Conservation (phyloP, 345 rosid species). For the Acer yangbiense region DNA sequence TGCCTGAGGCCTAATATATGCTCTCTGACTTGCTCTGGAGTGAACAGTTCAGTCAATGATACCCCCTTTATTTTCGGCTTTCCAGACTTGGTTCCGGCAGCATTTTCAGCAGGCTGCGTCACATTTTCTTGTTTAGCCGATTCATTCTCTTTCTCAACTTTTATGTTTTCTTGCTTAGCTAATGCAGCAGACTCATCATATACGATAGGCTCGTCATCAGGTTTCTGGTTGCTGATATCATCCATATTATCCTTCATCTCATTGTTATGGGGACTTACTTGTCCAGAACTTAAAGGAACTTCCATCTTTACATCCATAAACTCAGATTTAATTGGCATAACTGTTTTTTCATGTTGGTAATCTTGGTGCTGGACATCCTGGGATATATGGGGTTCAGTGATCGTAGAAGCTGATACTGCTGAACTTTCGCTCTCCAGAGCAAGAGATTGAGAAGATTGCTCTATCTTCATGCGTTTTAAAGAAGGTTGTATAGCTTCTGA, state of each 20-base stretch:
- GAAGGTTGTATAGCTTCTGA: slow-evolving; percentile 69
- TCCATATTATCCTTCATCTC: slow-evolving; percentile 55
- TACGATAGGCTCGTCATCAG: slow-evolving; percentile 43
- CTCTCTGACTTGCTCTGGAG: slow-evolving; percentile 95
- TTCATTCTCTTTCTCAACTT: slow-evolving; percentile 58
- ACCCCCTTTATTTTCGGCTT: slow-evolving; percentile 97
- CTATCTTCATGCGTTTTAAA: slow-evolving; percentile 79
- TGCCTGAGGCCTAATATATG: slow-evolving; percentile 94
- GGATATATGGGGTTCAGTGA: slow-evolving; percentile 38
- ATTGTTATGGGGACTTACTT: slow-evolving; percentile 45
- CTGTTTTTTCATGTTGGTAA: slow-evolving; percentile 40
- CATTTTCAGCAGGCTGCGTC: slow-evolving; percentile 48
- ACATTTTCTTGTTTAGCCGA: slow-evolving; percentile 55
- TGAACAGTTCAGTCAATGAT: slow-evolving; percentile 90
- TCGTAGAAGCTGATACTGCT: slow-evolving; percentile 38
- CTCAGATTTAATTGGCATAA: slow-evolving; percentile 52
- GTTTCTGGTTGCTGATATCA: slow-evolving; percentile 44
- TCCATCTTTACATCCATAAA: slow-evolving; percentile 61
- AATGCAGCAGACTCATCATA: slow-evolving; percentile 32
- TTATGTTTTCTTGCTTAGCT: slow-evolving; percentile 48
- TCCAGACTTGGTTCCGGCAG: slow-evolving; percentile 65
- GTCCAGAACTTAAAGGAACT: slow-evolving; percentile 48
- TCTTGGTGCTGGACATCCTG: slow-evolving; percentile 55
- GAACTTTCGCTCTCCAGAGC: slow-evolving; percentile 47
- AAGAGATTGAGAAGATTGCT: slow-evolving; percentile 55